Base-by-base conservation (phyloP, 2,329 filamentous ascomycete genomes). In the Hymenoscyphus fructigenus region DNA sequence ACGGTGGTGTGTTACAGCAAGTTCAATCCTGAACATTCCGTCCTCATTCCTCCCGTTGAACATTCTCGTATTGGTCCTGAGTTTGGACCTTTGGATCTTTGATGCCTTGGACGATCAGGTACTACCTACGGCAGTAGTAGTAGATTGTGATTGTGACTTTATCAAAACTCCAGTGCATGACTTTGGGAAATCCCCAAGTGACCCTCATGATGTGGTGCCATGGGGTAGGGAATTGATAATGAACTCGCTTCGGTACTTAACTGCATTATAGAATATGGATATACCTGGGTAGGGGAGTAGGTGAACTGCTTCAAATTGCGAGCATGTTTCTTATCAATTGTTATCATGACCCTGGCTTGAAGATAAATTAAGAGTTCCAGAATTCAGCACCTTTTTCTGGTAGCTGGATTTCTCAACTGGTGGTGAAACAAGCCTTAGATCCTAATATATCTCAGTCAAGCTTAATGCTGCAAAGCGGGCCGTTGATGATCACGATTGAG, bases 391-490 rank as follows among this genome's bases (percentile, higher is more conserved):
- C 26, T 60, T 50, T 60, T 57, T 34, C 17, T 29, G 29, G 3
- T 26, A 36, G 29, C 17, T 44, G 10, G n/a, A 59, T 2, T 9
- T 32, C 9, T 32, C 29, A 7, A 32, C 29, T 32, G 28, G 12
- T 28, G 36, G 38, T 58, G 60, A 62, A 62, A 62, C 60, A 58
- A 58, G 60, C 53, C 12, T 62, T 47, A 38, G 32, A 29, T 61
- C 44, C 20, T 61, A 55, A 36, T 56, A 50, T 26, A 50, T 50
- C n/a, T 36, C 34, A 36, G 14, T 15, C 34, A 53, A 53, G 17
- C 23, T 53, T 23, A n/a, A 38, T 44, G 20, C 26, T 41, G 34
- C 17, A 60, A 28, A 29, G 38, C 58, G 58, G 36, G 26, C 28
- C 23, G 28, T 44, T 41, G 36, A 29, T 60, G 58, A 47, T 47